phyloP scores from a whole-genome alignment of 331 rosid genomes.

The Phaseolus coccineus region DNA sequence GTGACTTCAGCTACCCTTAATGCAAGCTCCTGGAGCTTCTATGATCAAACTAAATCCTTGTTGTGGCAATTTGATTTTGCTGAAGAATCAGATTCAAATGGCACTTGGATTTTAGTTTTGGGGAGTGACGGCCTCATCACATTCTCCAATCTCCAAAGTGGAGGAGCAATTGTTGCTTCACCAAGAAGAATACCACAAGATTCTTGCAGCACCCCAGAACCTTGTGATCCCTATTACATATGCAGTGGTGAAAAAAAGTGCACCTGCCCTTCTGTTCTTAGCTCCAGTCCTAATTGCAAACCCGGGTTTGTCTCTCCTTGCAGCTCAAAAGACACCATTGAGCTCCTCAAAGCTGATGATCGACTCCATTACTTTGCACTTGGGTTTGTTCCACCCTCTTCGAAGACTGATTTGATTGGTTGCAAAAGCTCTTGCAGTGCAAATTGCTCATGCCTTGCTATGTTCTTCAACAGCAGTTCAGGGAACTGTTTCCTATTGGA shows the following conservation, averaged over 20 bases:
- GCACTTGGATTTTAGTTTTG: constrained; percentile 75
- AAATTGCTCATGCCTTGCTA: constrained; percentile 73
- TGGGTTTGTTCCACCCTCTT: constrained; percentile 58
- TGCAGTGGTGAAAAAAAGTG: constrained; percentile 63
- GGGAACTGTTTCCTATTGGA: constrained; percentile 69
- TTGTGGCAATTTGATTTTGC: constrained; percentile 65
- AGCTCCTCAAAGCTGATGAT: constrained; percentile 61
- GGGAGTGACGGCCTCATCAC: constrained; percentile 75
- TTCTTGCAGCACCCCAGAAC: constrained; percentile 72
- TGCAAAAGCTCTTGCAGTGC: constrained; percentile 69
- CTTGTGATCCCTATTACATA: constrained; percentile 72
- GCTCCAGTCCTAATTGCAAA: constrained; percentile 59
- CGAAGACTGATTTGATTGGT: constrained; percentile 59
- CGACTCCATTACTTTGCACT: constrained; percentile 68
- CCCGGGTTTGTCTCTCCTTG: constrained; percentile 65
- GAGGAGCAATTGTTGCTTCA: constrained; percentile 38
- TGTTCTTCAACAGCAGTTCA: constrained; percentile 70
- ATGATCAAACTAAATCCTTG: constrained; percentile 55
- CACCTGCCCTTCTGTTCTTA: constrained; percentile 79
- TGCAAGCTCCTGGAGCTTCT: constrained; percentile 77
- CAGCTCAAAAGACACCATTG: constrained; percentile 32
- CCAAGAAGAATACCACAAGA: constrained; percentile 63
- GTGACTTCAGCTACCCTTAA: constrained; percentile 58
- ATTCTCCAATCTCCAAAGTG: constrained; percentile 60
- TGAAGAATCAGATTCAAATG: constrained; percentile 44